These are phyloP conservation scores for Vigna hirtella DNA, from an alignment of 306 rosid species.

Conservation along the genomic window DNA sequence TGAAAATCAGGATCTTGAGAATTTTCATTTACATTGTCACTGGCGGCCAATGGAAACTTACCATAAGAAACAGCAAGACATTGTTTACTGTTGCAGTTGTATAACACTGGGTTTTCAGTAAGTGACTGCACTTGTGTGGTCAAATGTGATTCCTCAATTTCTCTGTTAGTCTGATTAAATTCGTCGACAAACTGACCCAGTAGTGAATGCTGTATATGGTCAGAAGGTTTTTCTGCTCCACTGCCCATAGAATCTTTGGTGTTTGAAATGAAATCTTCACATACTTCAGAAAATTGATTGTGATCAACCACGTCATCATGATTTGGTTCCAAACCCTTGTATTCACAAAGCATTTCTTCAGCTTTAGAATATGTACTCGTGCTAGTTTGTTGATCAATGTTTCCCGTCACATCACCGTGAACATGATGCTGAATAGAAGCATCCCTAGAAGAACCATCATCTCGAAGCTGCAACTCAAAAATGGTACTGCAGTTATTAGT, in stretches of 20 bases:
- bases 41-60: slow-evolving; percentile 34
- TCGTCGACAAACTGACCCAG: slow-evolving; percentile 38
- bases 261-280: slow-evolving; percentile 38
- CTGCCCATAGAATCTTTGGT: not conserved
- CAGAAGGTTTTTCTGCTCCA: slow-evolving; percentile 40
- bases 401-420: slow-evolving; percentile 37
- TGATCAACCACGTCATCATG: slow-evolving; percentile 29
- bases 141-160: slow-evolving; percentile 38
- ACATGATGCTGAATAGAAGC: slow-evolving; percentile 39
- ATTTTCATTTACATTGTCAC: slow-evolving; percentile 42
- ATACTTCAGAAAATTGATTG: slow-evolving; percentile 30
- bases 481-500: slow-evolving; percentile 20
- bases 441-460: slow-evolving; percentile 36
- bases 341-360: slow-evolving; percentile 34
- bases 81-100: slow-evolving; percentile 16
- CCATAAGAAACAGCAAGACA: slow-evolving; percentile 27
- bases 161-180: slow-evolving; percentile 28
- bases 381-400: slow-evolving; percentile 39
- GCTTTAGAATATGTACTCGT: slow-evolving; percentile 28
- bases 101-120: slow-evolving; percentile 29
- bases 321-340: slow-evolving; percentile 37
- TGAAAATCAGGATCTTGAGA: slow-evolving; percentile 49
- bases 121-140: slow-evolving; percentile 32
- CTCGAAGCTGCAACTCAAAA: slow-evolving; percentile 37
- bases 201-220: slow-evolving; percentile 11